Conservation (phyloP, 208 protist species). For the Trypanosomatidae sp. region DNA sequence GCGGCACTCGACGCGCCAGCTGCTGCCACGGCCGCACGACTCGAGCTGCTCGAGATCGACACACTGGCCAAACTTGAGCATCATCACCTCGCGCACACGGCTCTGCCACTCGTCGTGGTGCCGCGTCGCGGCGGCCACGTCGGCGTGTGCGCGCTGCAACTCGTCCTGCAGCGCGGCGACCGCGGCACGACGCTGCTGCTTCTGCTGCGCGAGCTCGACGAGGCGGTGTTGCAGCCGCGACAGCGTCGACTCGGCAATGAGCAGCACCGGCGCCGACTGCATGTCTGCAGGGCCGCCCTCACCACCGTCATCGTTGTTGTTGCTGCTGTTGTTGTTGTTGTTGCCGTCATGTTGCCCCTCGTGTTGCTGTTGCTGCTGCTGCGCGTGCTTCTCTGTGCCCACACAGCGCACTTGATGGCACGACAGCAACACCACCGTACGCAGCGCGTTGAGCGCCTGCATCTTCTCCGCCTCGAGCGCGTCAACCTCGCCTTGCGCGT, state of each 20-base stretch:
- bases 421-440: constrained; percentile 81
- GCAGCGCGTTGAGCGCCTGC: constrained; percentile 91
- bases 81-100: constrained; percentile 88
- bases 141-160: no score
- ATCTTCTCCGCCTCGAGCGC: constrained; percentile 91
- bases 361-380: no score
- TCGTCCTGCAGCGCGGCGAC: no score
- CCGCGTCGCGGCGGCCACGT: no score
- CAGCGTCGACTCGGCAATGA: constrained; percentile 64
- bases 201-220: constrained; percentile 63
- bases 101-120: constrained; percentile 72
- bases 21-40: constrained; percentile 63
- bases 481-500: constrained; percentile 73
- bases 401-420: constrained; percentile 78
- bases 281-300: constrained; percentile 51
- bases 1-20: constrained; percentile 79
- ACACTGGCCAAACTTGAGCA: constrained; percentile 91
- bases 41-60: constrained; percentile 91
- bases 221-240: constrained; percentile 56
- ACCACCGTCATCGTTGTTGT: no score
- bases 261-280: constrained; percentile 32
- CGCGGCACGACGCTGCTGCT: constrained; percentile 27
- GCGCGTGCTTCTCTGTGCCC: constrained; percentile 6
- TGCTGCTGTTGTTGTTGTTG: no score
- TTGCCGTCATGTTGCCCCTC: no score